Evolutionary conservation across 495 filamentous ascomycete species (phyloP), one percentile per base, ranked within the genome.

Genomic region (Penicillium taxi): DNA sequence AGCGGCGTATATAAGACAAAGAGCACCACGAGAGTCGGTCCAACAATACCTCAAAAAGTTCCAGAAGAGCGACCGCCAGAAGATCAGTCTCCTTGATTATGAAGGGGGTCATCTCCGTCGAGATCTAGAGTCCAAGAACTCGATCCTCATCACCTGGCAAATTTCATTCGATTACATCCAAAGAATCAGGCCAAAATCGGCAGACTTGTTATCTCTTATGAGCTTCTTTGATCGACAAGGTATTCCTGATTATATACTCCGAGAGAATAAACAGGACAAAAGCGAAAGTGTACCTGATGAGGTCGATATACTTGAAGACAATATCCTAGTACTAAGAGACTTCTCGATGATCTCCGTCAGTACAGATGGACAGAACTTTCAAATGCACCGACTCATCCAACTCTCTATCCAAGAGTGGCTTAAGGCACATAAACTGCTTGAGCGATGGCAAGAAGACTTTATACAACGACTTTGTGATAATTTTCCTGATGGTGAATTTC

Each of bases 1-100:
- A 2, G 64, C 64, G 4, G 58, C 53, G 9, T 74, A 69, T 45
- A 73, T 75, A 28, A 37, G 9, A n/a, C 40, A 50, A 22, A 36
- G 47, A 21, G 37, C 37, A 28, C 53, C 52, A 11, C 32, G 56
- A 4, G 26, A 12, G 27, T 53, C 50, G 8, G 40, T 59, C 28
- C 22, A 36, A 33, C 35, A 56, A 32, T 73, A 74, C 40, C 36
- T 70, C 0, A 25, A 53, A 25, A 35, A 57, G 6, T 70, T 69
- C 34, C 48, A 9, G 13, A 8, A 12, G 24, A 36, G 42, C 35
- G 42, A 45, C 5, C 24, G 35, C 8, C 7, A 35, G 19, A 35
- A 35, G 9, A 30, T 19, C 18, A 45, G 23, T 13, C 42, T 45
- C 21, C 30, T 45, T 6, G 21, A 35, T 11, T 6, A 29, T 6